phyloP scores from a whole-genome alignment of 2,329 filamentous ascomycete genomes.

The Colletotrichum chrysophilum region DNA sequence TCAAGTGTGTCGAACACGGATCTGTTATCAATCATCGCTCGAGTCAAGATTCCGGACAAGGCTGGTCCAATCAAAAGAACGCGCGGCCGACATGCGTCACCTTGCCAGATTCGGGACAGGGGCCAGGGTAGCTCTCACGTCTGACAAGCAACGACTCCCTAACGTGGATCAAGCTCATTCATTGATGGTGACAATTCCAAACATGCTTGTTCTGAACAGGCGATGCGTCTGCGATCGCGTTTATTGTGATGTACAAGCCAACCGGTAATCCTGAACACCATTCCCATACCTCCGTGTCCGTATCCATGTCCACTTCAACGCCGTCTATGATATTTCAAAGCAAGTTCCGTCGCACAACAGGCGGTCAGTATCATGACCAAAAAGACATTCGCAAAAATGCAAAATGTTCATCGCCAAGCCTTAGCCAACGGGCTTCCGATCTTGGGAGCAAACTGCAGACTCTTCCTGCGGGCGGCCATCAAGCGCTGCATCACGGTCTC shows the following conservation, averaged over 20 bases:
- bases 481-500: conserved; percentile 65
- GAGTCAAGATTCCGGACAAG: conserved; percentile 7
- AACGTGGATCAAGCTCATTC: neutral
- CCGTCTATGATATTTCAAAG: conserved; percentile 1
- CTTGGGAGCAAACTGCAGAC: conserved; percentile 78
- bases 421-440: conserved; percentile 73
- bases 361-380: neutral
- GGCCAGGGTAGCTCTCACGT: neutral
- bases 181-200: neutral
- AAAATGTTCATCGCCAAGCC: conserved; percentile 47
- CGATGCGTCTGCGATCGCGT: conserved; percentile 4
- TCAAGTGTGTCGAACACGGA: neutral
- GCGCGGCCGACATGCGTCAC: conserved; percentile 16
- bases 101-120: conserved; percentile 9
- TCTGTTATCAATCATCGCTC: conserved; percentile 4
- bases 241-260: conserved; percentile 9
- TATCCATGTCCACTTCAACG: neutral
- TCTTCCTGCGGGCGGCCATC: conserved; percentile 77
- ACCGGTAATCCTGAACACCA: conserved; percentile 1
- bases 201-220: neutral
- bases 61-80: conserved; percentile 14
- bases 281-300: neutral
- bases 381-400: neutral
- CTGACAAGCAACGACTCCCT: neutral
- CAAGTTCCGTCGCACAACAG: neutral